phyloP scores from a whole-genome alignment of 331 rosid genomes.

The Ulmus americana region DNA sequence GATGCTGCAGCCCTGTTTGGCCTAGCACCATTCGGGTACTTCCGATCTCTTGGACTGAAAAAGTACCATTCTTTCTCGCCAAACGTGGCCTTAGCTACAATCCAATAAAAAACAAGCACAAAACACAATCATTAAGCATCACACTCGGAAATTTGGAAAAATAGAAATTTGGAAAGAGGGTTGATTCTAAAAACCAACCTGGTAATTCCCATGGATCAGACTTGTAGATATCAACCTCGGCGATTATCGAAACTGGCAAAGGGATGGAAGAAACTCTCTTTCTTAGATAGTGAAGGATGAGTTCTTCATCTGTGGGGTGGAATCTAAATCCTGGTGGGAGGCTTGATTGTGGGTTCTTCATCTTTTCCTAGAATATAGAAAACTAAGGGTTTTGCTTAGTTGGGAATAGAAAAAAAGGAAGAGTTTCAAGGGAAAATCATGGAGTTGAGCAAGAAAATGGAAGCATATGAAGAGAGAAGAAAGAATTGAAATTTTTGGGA shows the following conservation, averaged over 20 bases:
- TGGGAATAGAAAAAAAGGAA: background rate
- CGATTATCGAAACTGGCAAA: slow-evolving; percentile 57
- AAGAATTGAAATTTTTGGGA: slow-evolving; percentile 44
- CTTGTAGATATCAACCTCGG: slow-evolving; percentile 67
- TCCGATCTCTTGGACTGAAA: slow-evolving; percentile 52
- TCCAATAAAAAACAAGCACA: background rate
- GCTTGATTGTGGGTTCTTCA: slow-evolving; percentile 39
- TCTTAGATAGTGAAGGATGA: slow-evolving; percentile 54
- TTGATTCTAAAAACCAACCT: slow-evolving; percentile 24
- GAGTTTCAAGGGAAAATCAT: background rate
- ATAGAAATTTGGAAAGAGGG: background rate
- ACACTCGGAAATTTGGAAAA: no score
- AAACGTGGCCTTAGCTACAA: slow-evolving; percentile 43
- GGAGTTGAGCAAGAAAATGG: background rate
- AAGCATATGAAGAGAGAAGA: slow-evolving; percentile 1
- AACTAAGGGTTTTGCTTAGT: background rate
- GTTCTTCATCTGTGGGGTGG: slow-evolving; percentile 72
- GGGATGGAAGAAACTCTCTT: slow-evolving; percentile 47
- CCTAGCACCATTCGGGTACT: slow-evolving; percentile 61
- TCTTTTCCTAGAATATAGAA: slow-evolving; percentile 2
- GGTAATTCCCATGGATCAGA: slow-evolving; percentile 68
- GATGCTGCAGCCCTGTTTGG: slow-evolving; percentile 67
- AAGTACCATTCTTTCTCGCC: slow-evolving; percentile 68
- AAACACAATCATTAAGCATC: background rate
- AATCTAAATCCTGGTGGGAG: slow-evolving; percentile 73